phyloP scores from a whole-genome alignment of 116 monocot genomes.

The Cymodocea nodosa region DNA sequence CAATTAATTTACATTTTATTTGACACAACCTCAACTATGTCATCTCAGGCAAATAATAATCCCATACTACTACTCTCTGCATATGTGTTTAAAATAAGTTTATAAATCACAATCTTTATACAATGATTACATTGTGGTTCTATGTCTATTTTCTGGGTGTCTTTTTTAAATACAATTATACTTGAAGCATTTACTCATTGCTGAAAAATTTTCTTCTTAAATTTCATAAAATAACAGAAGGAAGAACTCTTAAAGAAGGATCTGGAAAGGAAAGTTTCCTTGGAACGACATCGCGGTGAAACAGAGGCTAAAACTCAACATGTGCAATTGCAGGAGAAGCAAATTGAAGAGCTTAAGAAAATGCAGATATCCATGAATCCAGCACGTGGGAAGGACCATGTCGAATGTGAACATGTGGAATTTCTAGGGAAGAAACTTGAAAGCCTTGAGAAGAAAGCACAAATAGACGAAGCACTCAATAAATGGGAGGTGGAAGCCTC shows the following conservation, averaged over 20 bases:
- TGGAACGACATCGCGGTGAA: constrained; percentile 13
- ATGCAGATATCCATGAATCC: too few species aligned
- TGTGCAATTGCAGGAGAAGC: constrained; percentile 11
- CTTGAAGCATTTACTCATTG: neutral
- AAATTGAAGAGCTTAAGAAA: constrained; percentile 23
- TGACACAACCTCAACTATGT: neutral
- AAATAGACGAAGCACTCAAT: constrained; percentile 15
- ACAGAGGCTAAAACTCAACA: constrained; percentile 15
- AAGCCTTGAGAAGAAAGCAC: constrained; percentile 25
- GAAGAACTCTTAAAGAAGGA: constrained; percentile 12
- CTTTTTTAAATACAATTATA: too few species aligned
- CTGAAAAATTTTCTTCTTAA: neutral
- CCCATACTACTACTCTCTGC: neutral
- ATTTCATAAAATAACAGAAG: constrained; percentile 11
- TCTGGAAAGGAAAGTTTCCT: constrained; percentile 15
- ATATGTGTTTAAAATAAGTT: neutral
- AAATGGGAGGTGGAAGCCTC: constrained; percentile 23
- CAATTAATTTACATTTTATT: neutral
- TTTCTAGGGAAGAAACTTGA: too few species aligned
- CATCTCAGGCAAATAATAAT: neutral
- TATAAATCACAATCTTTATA: neutral
- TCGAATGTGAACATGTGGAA: too few species aligned
- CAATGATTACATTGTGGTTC: neutral
- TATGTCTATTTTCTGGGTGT: too few species aligned
- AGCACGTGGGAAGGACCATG: too few species aligned